A percentile compares a stretch with the other conserved stretches of the same genome.
These are phyloP conservation scores for Boeremia lycopersici DNA, from an alignment of 2,329 filamentous ascomycete species.

Conservation along the genomic window DNA sequence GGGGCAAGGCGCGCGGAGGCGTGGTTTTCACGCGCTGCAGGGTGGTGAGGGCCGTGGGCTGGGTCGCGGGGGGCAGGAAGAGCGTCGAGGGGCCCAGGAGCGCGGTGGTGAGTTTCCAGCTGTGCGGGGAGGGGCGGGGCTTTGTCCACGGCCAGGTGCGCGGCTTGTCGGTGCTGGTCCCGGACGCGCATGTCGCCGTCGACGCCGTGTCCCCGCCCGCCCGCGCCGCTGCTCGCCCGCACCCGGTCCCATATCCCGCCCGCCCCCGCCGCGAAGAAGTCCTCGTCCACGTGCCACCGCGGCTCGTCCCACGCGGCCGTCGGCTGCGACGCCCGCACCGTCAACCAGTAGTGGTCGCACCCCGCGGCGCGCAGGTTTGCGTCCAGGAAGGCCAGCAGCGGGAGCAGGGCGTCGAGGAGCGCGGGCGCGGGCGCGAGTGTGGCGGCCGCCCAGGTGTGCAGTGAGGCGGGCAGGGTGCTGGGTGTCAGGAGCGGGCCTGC, in stretches of 20 bases:
- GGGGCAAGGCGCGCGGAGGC: slow-evolving; percentile 27
- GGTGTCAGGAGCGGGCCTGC: slow-evolving; percentile 28
- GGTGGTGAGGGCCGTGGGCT: slow-evolving; percentile 37
- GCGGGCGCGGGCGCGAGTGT: slow-evolving; percentile 41
- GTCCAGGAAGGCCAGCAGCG: slow-evolving; percentile 52
- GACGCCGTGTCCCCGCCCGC: too few species aligned
- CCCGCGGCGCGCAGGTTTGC: slow-evolving; percentile 45
- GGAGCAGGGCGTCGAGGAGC: slow-evolving; percentile 45
- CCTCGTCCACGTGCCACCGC: slow-evolving; percentile 59
- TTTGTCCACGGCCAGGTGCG: too few species aligned
- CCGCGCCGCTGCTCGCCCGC: too few species aligned
- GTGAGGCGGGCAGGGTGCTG: slow-evolving; percentile 23
- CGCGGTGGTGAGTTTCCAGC: slow-evolving; percentile 58
- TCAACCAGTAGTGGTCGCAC: slow-evolving; percentile 55
- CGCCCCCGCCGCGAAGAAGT: slow-evolving; percentile 49
- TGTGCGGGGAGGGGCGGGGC: not conserved
- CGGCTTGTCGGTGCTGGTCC: too few species aligned
- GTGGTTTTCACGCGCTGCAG: too few species aligned
- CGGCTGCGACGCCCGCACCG: slow-evolving; percentile 54
- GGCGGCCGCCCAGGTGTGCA: slow-evolving; percentile 47
- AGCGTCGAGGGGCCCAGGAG: slow-evolving; percentile 56
- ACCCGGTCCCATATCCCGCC: too few species aligned
- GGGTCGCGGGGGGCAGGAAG: slow-evolving; percentile 40
- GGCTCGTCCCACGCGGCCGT: slow-evolving; percentile 53
- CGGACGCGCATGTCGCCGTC: too few species aligned